Evolutionary conservation across 495 filamentous ascomycete species (phyloP), one percentile per base, ranked within the genome.

Genomic region (Astrothelium subdiscretum): DNA sequence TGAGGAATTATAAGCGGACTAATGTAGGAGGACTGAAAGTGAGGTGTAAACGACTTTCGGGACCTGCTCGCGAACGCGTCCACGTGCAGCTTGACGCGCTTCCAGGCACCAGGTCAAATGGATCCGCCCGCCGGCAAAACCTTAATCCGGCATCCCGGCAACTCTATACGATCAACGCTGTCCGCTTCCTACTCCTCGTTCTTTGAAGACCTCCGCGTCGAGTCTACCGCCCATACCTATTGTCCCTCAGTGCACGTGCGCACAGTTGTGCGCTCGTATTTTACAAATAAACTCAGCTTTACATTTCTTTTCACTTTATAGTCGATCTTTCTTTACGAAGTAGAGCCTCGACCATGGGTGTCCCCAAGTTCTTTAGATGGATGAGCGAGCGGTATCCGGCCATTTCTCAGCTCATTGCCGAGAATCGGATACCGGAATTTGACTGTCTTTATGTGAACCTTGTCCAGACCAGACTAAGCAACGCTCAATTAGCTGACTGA

Each of bases 351-450:
- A 54, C 24, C 6, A 54, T 54, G 85, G 95, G 94, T 87, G 92
- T 98, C 72, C 94, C 94, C 66, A 98, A 98, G 71, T 97, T 88
- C 75, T 88, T 87, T 72, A 74, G 92, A 79, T 97, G 92, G 92
- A 86, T 97, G 81, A 95, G 90, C 48, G 95, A 99, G 85, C 88
- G 95, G 69, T 99, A 99, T 82, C 95, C 95, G 31, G 85, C 95
- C 61, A 99, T 99, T 74, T 97, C 94, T 40, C 91, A 96, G 83
- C 81, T 99, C 66, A 97, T 99, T 74, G 92, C 91, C 60, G 95
- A 99, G 79, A 99, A 95, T 76, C 88, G 94, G 62, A 99, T 99
- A 74, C 95, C 95, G 32, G 95, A 99, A 73, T 99, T 99, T 75
- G 95, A 99, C 75, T 94, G 89, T 73, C 83, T 99, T 62, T 99